Evolutionary conservation across 176 grass and related monocot genomes (phyloP), one percentile per base, ranked within the genome.

Genomic region (Triticum monococcum): DNA sequence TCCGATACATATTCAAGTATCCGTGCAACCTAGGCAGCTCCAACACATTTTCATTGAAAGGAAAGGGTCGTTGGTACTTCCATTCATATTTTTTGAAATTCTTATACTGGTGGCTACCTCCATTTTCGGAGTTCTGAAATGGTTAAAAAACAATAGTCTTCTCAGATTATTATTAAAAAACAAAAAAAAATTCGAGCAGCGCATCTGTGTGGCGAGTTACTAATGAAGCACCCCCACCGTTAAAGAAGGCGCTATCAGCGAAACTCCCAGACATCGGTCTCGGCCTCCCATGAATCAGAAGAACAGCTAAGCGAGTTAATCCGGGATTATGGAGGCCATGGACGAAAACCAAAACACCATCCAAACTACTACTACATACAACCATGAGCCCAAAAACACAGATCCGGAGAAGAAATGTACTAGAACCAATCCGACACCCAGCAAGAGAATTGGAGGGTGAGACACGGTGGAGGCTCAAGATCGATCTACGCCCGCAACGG

Each of bases 231-330:
- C 84, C 86, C 87, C 89, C 86, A 91, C 14, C 0, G 20, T 31
- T 2, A 2, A 13, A 76, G 54, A 73, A 81, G 89, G 86, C 41
- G 80, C 87, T 91, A 94, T 91, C 89, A 94, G 89, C 89, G 86
- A 94, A 91, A 87, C 89, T 89, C 32, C 92, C 89, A 85, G 59
- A 9, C 80, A 81, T 91, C 46, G 6, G 33, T 94, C 10, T 91
- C 14, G 86, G 92, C 86, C 87, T 94, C 83, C 92, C 84, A 94
- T 91, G 89, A 94, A 94, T 91, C 92, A 84, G 87, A 91, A 86
- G 37, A 94, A 89, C 89, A 91, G 77, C 87, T 84, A 83, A 89
- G 71, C 41, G 3, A 89, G 87, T 91, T 46, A 83, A 87, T 87
- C 87, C 82, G 86, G 87, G 92, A 94, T 94, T 94, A 91, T 87